Evolutionary conservation across 176 grass and related monocot species (phyloP).

Genomic region (Carex littledalei): DNA sequence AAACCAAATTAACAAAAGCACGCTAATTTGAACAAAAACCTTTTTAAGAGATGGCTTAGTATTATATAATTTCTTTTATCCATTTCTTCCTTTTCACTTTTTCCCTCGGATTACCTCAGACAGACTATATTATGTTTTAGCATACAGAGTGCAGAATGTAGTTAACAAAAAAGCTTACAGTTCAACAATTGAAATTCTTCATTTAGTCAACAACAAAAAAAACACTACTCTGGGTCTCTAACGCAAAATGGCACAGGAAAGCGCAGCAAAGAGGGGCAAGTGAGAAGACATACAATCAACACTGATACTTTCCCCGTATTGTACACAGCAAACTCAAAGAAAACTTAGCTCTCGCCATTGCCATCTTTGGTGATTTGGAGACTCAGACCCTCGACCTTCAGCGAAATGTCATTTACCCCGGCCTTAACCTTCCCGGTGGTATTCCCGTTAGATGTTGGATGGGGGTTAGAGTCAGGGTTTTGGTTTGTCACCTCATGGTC

Average conservation of each 20-base stretch:
- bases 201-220: conserved; percentile 10
- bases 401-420: conserved; percentile 56
- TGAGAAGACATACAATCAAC: not conserved
- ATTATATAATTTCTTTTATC: conserved; percentile 13
- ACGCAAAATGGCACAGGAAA: not conserved
- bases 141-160: conserved; percentile 3
- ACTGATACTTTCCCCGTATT: conserved; percentile 9
- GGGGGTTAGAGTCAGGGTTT: conserved; percentile 13
- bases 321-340: conserved; percentile 5
- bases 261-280: not conserved
- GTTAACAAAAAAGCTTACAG: conserved; percentile 12
- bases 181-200: conserved; percentile 21
- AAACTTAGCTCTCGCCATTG: conserved; percentile 41
- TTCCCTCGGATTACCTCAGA: conserved; percentile 2
- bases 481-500: conserved; percentile 34
- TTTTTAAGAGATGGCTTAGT: not conserved
- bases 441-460: conserved; percentile 12
- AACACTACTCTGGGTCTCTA: not conserved
- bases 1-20: not conserved
- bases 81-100: not conserved
- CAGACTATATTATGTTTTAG: conserved; percentile 17
- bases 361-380: conserved; percentile 63
- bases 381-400: conserved; percentile 81
- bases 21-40: not conserved
- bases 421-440: conserved; percentile 38